Conservation (phyloP, 768 basidiomycete genomes). For the Phaeotremella skinneri region DNA sequence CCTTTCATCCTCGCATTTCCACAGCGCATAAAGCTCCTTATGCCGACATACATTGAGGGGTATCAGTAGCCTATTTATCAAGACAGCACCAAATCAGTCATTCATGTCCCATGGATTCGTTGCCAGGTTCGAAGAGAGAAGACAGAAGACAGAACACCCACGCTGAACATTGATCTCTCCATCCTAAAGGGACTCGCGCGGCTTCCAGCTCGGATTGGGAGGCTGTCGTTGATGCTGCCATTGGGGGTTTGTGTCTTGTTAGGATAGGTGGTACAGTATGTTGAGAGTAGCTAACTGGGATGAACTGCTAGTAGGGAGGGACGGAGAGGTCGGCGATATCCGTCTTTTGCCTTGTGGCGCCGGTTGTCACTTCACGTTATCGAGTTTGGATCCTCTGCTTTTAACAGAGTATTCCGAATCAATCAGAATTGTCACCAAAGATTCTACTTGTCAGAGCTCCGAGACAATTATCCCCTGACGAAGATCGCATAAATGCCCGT, state of each 20-base stretch:
- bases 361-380: too few species aligned
- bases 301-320: too few species aligned
- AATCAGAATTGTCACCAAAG: too few species aligned
- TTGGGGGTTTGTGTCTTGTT: conserved; percentile 58
- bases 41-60: conserved; percentile 84
- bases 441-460: too few species aligned
- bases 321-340: too few species aligned
- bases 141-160: conserved; percentile 54
- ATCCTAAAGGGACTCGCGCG: conserved; percentile 70
- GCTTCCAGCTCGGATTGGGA: conserved; percentile 79
- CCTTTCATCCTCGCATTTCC: conserved; percentile 92
- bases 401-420: not conserved
- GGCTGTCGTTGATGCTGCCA: conserved; percentile 74
- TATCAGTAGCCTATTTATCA: conserved; percentile 66
- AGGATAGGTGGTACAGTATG: conserved; percentile 47
- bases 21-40: conserved; percentile 74
- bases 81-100: not conserved
- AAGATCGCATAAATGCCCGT: too few species aligned
- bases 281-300: too few species aligned
- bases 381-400: too few species aligned
- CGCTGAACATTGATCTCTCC: conserved; percentile 90
- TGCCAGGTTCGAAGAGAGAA: not conserved
- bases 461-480: too few species aligned
- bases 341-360: too few species aligned
- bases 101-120: not conserved